Percentiles rank a stretch among this genome's conserved stretches.
phyloP scores from a whole-genome alignment of 2,329 filamentous ascomycete species.

The Aspergillus persii region DNA sequence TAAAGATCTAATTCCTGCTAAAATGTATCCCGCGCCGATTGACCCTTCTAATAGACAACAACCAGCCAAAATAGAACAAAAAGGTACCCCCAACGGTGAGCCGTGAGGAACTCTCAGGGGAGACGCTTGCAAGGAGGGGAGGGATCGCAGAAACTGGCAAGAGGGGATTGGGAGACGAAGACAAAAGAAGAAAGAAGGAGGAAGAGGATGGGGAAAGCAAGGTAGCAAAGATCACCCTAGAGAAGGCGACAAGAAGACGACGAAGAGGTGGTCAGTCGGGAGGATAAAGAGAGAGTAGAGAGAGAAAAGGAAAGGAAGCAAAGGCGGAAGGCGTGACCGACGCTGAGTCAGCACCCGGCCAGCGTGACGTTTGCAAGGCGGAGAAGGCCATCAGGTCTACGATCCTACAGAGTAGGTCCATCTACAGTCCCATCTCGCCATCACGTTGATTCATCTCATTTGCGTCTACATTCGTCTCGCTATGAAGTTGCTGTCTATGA shows the following conservation, averaged over 20 bases:
- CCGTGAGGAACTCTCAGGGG: background rate
- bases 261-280: background rate
- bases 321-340: background rate
- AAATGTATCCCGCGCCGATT: conserved; percentile 16
- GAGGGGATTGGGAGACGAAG: conserved; percentile 7
- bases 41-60: conserved; percentile 19
- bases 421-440: background rate
- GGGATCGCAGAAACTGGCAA: background rate
- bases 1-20: conserved; percentile 23
- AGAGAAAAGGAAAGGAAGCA: background rate
- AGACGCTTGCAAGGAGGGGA: background rate
- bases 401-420: too few relatives aligned
- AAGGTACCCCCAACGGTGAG: conserved; percentile 10
- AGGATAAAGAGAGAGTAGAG: background rate
- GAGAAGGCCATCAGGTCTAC: too few relatives aligned
- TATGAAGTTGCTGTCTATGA: conserved; percentile 66
- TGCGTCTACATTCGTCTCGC: background rate
- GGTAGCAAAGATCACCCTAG: too few relatives aligned
- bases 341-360: background rate
- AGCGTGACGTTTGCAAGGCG: background rate
- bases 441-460: background rate
- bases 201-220: background rate
- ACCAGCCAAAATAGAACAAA: conserved; percentile 14
- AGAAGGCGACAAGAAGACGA: conserved; percentile 11
- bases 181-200: conserved; percentile 17